Percentiles rank a stretch among this genome's conserved stretches.
phyloP scores from a whole-genome alignment of 306 rosid genomes.

The Prosopis cineraria region DNA sequence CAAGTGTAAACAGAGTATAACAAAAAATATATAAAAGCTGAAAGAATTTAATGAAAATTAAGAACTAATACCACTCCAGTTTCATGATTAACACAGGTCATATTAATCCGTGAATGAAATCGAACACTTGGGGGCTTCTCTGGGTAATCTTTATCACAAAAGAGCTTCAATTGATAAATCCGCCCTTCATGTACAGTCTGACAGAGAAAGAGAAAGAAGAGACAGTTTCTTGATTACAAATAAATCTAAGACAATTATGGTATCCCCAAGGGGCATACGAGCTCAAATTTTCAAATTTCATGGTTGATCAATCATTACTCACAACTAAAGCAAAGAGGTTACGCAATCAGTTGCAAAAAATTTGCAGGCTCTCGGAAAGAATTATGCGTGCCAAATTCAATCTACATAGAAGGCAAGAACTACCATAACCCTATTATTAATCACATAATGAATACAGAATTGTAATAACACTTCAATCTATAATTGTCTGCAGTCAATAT shows the following conservation, averaged over 20 bases:
- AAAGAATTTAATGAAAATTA: not conserved
- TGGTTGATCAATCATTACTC: constrained; percentile 1
- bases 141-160: constrained; percentile 98
- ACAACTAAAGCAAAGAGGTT: not conserved
- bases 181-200: constrained; percentile 99
- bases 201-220: constrained; percentile 26
- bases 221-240: constrained; percentile 12
- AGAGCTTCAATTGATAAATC: constrained; percentile 92
- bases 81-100: constrained; percentile 98
- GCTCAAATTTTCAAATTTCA: not conserved
- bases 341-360: not conserved
- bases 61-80: constrained; percentile 78
- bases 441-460: not conserved
- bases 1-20: not conserved
- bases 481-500: not conserved
- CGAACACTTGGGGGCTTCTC: constrained; percentile 97
- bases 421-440: constrained; percentile 1
- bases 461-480: not conserved
- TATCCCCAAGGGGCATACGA: not conserved
- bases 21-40: constrained; percentile 14
- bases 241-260: not conserved
- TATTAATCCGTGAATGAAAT: constrained; percentile 89
- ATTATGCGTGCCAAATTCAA: not conserved
- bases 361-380: not conserved
- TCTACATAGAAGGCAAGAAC: not conserved